A percentile compares a stretch with the other conserved stretches of the same genome.
phyloP scores from a whole-genome alignment of 305 asterid species.

The Fraxinus greggii region DNA sequence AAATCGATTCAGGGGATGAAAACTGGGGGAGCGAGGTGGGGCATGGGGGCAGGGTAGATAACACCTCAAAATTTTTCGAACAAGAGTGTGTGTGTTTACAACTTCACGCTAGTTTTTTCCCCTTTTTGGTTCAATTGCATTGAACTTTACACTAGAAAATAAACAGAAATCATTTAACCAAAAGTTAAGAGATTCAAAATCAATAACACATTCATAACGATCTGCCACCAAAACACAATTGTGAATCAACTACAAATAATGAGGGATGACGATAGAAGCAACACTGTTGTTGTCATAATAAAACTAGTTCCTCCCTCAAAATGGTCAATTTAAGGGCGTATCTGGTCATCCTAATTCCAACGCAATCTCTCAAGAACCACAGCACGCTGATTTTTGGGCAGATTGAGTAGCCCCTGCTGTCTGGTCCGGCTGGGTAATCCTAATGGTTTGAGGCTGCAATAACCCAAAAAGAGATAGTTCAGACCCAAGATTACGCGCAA shows the following conservation, averaged over 20 bases:
- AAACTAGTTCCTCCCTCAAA: neutral
- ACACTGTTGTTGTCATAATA: neutral
- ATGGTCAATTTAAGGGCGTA: neutral
- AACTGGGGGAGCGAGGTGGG: neutral
- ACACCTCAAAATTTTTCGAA: neutral
- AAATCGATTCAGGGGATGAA: neutral
- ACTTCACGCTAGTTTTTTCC: neutral
- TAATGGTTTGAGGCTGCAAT: constrained; percentile 18
- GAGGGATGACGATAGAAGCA: neutral
- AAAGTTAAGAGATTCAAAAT: neutral
- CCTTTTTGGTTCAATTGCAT: neutral
- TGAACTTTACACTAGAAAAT: neutral
- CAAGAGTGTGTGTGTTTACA: neutral
- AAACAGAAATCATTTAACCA: neutral
- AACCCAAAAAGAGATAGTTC: neutral
- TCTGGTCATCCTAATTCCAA: neutral
- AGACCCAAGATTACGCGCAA: neutral
- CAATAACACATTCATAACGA: neutral
- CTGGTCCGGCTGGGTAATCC: constrained; percentile 5
- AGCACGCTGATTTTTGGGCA: constrained; percentile 19
- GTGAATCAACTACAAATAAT: neutral
- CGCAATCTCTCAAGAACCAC: neutral
- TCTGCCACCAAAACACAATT: neutral
- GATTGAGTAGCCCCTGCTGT: neutral
- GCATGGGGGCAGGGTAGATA: neutral